Evolutionary conservation across 1,284 basidiomycete genomes (phyloP).

Genomic region (Coniferiporia sulphurascens): DNA sequence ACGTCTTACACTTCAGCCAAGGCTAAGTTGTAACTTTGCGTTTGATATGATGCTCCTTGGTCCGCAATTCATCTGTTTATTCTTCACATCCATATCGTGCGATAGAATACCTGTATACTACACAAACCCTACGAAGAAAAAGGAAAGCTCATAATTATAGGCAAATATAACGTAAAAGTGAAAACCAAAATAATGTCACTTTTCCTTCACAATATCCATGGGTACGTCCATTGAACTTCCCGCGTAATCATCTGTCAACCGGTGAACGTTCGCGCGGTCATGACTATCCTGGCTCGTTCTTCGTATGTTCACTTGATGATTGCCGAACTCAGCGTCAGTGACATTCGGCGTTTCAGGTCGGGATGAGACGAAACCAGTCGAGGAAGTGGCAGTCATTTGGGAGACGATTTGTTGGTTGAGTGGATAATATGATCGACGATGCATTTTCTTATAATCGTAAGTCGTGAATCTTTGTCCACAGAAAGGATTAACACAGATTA

Average conservation of each 20-base stretch:
- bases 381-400: slow-evolving; percentile 43
- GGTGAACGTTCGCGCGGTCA: slow-evolving; percentile 22
- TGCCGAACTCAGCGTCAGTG: slow-evolving; percentile 15
- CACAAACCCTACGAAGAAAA: neutral
- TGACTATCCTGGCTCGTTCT: slow-evolving; percentile 14
- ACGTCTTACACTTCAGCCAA: slow-evolving; percentile 32
- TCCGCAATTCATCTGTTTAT: neutral
- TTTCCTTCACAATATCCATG: slow-evolving; percentile 21
- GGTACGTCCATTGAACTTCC: slow-evolving; percentile 16
- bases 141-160: neutral
- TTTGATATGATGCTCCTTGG: neutral
- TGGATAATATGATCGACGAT: slow-evolving; percentile 77
- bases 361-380: slow-evolving; percentile 37
- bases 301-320: slow-evolving; percentile 9
- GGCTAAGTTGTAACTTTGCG: slow-evolving; percentile 35
- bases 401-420: slow-evolving; percentile 64
- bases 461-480: slow-evolving; percentile 54
- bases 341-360: slow-evolving; percentile 43
- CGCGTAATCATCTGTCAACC: slow-evolving; percentile 25
- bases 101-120: neutral
- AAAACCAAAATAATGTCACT: slow-evolving; percentile 12
- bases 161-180: slow-evolving; percentile 6
- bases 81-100: neutral
- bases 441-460: slow-evolving; percentile 84
- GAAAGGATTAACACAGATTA: slow-evolving; percentile 2